Percentiles rank a stretch among this genome's conserved stretches.
Evolutionary conservation across 225 moss, liverwort and hornwort species (phyloP).

Genomic region (Neckera pumila): DNA sequence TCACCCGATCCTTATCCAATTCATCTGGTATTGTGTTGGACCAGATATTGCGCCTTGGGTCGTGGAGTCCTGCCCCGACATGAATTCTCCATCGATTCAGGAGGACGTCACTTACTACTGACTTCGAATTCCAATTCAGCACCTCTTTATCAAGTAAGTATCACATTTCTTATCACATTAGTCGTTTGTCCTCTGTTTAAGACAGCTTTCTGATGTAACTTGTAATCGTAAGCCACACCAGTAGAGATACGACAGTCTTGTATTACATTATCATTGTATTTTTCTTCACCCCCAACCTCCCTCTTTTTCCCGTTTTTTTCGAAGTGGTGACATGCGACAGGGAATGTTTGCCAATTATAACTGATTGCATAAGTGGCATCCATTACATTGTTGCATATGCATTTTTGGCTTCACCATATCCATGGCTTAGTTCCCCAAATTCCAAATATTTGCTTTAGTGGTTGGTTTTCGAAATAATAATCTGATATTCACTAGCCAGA

Average conservation of each 20-base stretch:
- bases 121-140: slow-evolving; percentile 64
- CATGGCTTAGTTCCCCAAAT: not conserved
- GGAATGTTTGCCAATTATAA: not conserved
- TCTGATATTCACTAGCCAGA: not conserved
- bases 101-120: slow-evolving; percentile 53
- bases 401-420: not conserved
- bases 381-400: not conserved
- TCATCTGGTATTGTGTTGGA: not conserved
- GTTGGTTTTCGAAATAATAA: not conserved
- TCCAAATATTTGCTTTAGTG: not conserved
- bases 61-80: slow-evolving; percentile 54
- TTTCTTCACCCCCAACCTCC: not conserved
- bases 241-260: not conserved
- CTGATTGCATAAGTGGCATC: not conserved
- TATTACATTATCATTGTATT: not conserved
- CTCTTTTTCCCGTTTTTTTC: not conserved
- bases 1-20: not conserved
- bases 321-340: not conserved
- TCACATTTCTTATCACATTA: not conserved
- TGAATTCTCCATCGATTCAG: slow-evolving; percentile 68
- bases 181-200: not conserved
- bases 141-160: slow-evolving; percentile 59
- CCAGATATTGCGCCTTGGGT: slow-evolving; percentile 60
- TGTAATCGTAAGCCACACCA: not conserved
- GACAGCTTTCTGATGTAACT: not conserved